Evolutionary conservation across 345 rosid genomes (phyloP), one percentile per base, ranked within the genome.

Genomic region (Moricandia arvensis): DNA sequence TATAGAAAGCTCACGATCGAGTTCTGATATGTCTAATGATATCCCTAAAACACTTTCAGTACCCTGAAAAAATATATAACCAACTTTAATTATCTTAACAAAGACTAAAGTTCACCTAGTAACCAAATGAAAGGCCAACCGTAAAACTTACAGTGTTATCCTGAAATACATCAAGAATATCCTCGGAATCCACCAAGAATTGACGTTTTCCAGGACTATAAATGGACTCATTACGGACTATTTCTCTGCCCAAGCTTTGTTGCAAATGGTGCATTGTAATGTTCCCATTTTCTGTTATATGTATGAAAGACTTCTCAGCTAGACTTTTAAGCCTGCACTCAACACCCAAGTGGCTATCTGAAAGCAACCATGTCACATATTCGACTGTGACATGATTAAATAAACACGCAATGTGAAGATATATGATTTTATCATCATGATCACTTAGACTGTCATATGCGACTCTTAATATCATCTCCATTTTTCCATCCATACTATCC

Each of bases 351-450:
- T 5, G 15, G n/a, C 61, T 57, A n/a, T n/a, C n/a, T 57, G 8
- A 11, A 26, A 77, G 63, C 7, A 77, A 59, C 8, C 26, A 4
- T 3, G 4, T 24, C 4, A 77, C 55, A 21, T 0, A 0, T 2
- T 73, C 51, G 13, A 4, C 33, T 1, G 15, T 4, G 3, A 3
- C 11, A 1, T 75, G 47, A 8, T 29, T 72, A 3, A 76, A 77
- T n/a, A n/a, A n/a, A 47, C 79, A 76, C 9, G 80, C 79, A 33
- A 82, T 73, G 33, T 80, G 77, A 9, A 73, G 67, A 77, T 77
- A 80, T 7, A 80, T 38, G 2, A 4, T 13, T 68, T 77, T 60
- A 7, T 61, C 68, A 4, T 35, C 11, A 18, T 60, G 16, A 43
- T 43, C 49, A 8, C 62, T 12, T 5, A 83, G 37, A 9, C 72